phyloP scores from a whole-genome alignment of 176 grass and related monocot species.

The Panicum miliaceum region DNA sequence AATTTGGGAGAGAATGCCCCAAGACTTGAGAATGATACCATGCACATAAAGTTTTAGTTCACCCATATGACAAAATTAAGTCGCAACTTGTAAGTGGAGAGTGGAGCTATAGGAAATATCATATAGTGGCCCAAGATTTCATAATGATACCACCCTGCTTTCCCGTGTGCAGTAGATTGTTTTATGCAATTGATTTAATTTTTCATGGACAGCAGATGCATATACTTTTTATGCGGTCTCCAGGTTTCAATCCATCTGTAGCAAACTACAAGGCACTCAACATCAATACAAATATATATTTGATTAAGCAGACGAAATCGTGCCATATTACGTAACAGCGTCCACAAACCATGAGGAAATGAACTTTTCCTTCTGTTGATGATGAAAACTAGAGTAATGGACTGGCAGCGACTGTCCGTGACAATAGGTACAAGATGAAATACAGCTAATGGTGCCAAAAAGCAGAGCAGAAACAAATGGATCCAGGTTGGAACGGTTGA shows the following conservation, averaged over 20 bases:
- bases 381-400: slow-evolving; percentile 21
- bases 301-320: neutral
- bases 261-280: slow-evolving; percentile 18
- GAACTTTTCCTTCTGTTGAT: neutral
- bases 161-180: neutral
- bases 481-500: neutral
- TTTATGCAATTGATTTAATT: neutral
- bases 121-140: neutral
- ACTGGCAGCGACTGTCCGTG: neutral
- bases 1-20: neutral
- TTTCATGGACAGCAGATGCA: neutral
- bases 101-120: neutral
- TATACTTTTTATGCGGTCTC: neutral
- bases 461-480: neutral
- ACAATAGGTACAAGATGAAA: neutral
- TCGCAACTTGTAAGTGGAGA: neutral
- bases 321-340: neutral
- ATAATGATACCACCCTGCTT: neutral
- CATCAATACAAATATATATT: slow-evolving; percentile 10
- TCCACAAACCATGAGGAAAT: neutral
- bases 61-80: neutral
- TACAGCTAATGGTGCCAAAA: slow-evolving; percentile 10
- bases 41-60: neutral
- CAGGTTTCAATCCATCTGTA: slow-evolving; percentile 3
- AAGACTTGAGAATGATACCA: neutral